These are phyloP conservation scores for Yarrowia phangngaensis DNA, from an alignment of 805 yeast genomes.

Conservation along the genomic window DNA sequence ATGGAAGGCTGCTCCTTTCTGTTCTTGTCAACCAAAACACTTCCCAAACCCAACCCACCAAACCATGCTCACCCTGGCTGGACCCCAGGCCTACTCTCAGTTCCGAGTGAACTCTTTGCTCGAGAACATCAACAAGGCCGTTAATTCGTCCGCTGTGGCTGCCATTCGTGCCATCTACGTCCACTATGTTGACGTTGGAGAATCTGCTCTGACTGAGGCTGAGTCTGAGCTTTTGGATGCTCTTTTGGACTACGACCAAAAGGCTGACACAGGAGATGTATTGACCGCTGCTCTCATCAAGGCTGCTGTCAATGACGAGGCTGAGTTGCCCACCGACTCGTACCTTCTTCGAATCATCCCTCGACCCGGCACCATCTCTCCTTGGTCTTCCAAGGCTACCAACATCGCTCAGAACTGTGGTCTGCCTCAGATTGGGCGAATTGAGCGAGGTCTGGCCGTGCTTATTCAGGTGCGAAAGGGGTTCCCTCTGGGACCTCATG, in stretches of 20 bases:
- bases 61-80: slow-evolving; percentile 57
- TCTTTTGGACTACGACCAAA: slow-evolving; percentile 70
- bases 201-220: slow-evolving; percentile 34
- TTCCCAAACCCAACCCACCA: slow-evolving; percentile 17
- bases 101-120: slow-evolving; percentile 76
- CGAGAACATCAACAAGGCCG: slow-evolving; percentile 66
- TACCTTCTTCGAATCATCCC: slow-evolving; percentile 77
- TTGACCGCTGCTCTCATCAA: slow-evolving; percentile 45
- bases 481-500: slow-evolving; percentile 57
- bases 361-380: slow-evolving; percentile 93
- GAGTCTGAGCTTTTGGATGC: slow-evolving; percentile 48
- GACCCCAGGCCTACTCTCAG: slow-evolving; percentile 84
- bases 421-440: slow-evolving; percentile 65
- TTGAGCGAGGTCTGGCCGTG: slow-evolving; percentile 86
- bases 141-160: slow-evolving; percentile 62
- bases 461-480: slow-evolving; percentile 68
- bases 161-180: slow-evolving; percentile 70
- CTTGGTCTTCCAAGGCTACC: slow-evolving; percentile 99
- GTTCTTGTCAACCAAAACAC: slow-evolving; percentile 4
- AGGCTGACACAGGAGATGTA: slow-evolving; percentile 52
- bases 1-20: background rate
- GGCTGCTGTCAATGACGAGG: slow-evolving; percentile 38
- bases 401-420: slow-evolving; percentile 90
- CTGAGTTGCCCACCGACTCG: slow-evolving; percentile 38
- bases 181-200: slow-evolving; percentile 69